Evolutionary conservation across 2,329 filamentous ascomycete genomes (phyloP), one percentile per base, ranked within the genome.

Genomic region (Xylariaceae sp.): DNA sequence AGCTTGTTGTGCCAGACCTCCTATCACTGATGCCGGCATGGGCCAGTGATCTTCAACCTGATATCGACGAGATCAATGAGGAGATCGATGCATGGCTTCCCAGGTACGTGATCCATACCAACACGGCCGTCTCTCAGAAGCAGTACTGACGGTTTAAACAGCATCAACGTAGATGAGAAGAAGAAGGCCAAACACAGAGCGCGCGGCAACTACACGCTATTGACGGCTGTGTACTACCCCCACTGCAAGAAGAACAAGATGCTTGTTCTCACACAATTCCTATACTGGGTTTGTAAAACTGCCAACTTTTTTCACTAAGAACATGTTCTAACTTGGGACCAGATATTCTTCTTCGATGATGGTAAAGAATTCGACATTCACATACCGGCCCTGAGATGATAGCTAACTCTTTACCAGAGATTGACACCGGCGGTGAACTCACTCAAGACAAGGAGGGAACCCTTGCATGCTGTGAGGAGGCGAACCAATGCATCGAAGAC

Each of bases 321-420:
- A 4, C 47, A 9, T 39, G 9, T 51, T n/a, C 62, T 63, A 56
- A 63, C 48, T 6, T 30, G 13, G 10, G 1, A 1, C 3, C 30
- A 69, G 66, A 67, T 70, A 58, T 71, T 71, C 60, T 68, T 69
- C 47, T 70, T 62, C 51, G 68, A 71, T 45, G 68, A 71, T 15
- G 69, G 68, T 70, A 60, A 50, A 56, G 10, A 35, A 11, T 15
- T 18, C 3, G 15, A 35, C 23, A n/a, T 30, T n/a, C 34, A 11
- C 30, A 18, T 17, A 9, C 13, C 11, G 18, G 17, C 7, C 5
- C 5, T 4, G 2, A 15, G 5, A 49, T 5, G 4, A 23, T 42
- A 30, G 47, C 55, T 60, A 9, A 57, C 39, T 17, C 30, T 30
- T 13, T 3, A 52, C 5, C n/a, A 70, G 68, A 71, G n/a, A 71